Evolutionary conservation across 805 yeast genomes (phyloP).

Genomic region (Candida jianshihensis): DNA sequence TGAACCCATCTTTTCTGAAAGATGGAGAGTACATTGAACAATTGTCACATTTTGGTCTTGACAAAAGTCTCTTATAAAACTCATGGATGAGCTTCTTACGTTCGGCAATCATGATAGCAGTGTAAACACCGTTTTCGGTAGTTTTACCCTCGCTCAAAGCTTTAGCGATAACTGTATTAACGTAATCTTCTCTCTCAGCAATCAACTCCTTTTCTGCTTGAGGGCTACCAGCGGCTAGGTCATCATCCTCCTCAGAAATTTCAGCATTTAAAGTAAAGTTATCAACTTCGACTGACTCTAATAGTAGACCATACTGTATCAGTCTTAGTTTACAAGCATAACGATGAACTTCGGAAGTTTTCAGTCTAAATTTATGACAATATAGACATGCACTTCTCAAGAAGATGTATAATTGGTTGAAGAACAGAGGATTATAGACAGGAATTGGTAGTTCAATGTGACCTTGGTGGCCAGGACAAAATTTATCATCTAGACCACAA

Average conservation of each 20-base stretch:
- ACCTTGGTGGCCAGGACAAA: conserved; percentile 98
- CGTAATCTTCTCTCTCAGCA: conserved; percentile 60
- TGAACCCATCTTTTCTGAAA: conserved; percentile 90
- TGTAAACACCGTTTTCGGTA: conserved; percentile 56
- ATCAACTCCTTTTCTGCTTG: conserved; percentile 40
- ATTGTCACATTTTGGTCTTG: conserved; percentile 87
- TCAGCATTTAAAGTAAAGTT: conserved; percentile 37
- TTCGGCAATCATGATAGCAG: conserved; percentile 84
- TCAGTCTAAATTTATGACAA: conserved; percentile 81
- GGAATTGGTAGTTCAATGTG: conserved; percentile 96
- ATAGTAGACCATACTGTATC: conserved; percentile 81
- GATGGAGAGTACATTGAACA: conserved; percentile 94
- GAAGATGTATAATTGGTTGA: conserved; percentile 81
- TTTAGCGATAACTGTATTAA: conserved; percentile 57
- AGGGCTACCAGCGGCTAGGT: conserved; percentile 24
- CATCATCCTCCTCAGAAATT: conserved; percentile 38
- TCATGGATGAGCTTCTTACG: conserved; percentile 70
- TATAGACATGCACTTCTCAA: conserved; percentile 81
- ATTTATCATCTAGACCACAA: conserved; percentile 90
- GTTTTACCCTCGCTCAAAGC: conserved; percentile 77
- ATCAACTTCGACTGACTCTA: conserved; percentile 72
- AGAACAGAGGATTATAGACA: conserved; percentile 90
- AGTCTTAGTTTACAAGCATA: conserved; percentile 72
- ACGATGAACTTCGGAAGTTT: conserved; percentile 61
- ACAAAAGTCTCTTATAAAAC: conserved; percentile 63